Percentiles rank a stretch among this genome's conserved stretches.
phyloP scores from a whole-genome alignment of 441 rosid species.

The Theobroma grandiflorum region DNA sequence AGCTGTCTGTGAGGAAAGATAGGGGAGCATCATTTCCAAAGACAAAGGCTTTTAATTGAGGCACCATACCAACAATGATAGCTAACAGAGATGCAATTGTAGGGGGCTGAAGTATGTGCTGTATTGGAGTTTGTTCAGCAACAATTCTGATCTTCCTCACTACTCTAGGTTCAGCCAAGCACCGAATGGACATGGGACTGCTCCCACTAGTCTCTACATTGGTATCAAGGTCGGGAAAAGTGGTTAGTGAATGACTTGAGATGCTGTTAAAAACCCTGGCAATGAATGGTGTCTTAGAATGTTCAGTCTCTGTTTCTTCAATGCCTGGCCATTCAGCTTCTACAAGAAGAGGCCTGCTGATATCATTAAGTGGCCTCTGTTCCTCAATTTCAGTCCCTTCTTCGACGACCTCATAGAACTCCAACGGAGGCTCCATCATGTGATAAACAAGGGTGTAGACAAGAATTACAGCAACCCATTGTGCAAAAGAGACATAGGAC shows the following conservation, averaged over 20 bases:
- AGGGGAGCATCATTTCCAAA: constrained; percentile 87
- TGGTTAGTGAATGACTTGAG: constrained; percentile 50
- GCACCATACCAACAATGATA: constrained; percentile 71
- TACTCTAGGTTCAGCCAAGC: constrained; percentile 88
- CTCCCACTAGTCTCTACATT: constrained; percentile 37
- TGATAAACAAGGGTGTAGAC: constrained; percentile 93
- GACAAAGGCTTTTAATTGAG: constrained; percentile 70
- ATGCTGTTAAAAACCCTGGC: constrained; percentile 72
- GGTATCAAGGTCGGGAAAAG: constrained; percentile 64
- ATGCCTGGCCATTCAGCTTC: constrained; percentile 99
- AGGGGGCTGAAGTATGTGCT: constrained; percentile 92
- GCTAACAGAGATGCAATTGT: constrained; percentile 86
- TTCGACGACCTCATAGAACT: constrained; percentile 78
- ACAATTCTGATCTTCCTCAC: constrained; percentile 85
- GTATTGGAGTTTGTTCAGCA: constrained; percentile 86
- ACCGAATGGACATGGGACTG: constrained; percentile 76
- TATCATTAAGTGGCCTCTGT: constrained; percentile 38
- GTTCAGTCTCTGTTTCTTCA: constrained; percentile 89
- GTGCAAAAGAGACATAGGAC: constrained; percentile 88
- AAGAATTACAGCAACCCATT: constrained; percentile 92
- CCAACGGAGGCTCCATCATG: constrained; percentile 95
- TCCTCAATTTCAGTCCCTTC: constrained; percentile 72
- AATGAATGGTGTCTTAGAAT: constrained; percentile 80
- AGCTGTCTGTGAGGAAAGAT: constrained; percentile 81
- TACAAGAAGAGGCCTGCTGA: constrained; percentile 79